Conservation (phyloP, 2,329 filamentous ascomycete species). For the Atkinsonella texensis region DNA sequence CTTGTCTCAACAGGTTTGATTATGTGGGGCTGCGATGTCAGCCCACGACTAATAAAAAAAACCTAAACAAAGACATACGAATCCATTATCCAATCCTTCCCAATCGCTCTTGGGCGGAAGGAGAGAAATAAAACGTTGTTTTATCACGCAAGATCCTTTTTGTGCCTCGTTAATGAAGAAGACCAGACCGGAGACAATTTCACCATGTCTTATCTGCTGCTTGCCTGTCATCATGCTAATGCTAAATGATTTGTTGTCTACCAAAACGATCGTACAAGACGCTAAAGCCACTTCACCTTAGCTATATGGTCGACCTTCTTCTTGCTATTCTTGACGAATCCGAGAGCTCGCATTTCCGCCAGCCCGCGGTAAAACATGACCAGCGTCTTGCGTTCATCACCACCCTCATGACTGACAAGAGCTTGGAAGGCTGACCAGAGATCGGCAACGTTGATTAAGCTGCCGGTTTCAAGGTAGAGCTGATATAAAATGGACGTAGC, state of each 20-base stretch:
- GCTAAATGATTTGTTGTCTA: background rate
- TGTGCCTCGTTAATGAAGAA: background rate
- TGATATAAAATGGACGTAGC: conserved; percentile 65
- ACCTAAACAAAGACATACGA: background rate
- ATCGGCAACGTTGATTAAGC: conserved; percentile 67
- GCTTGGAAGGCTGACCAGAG: conserved; percentile 66
- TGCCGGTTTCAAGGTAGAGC: conserved; percentile 65
- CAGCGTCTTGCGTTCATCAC: conserved; percentile 46
- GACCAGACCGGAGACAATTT: conserved; percentile 1
- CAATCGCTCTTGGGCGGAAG: background rate
- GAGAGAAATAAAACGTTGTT: background rate
- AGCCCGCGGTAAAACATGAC: conserved; percentile 75
- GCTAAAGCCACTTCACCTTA: conserved; percentile 68
- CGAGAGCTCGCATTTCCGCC: conserved; percentile 74
- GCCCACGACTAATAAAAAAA: background rate
- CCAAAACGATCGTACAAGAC: background rate
- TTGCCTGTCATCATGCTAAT: background rate
- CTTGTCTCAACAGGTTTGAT: background rate
- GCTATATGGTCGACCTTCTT: conserved; percentile 89
- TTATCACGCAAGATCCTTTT: background rate
- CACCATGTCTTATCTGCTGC: background rate
- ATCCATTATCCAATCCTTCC: background rate
- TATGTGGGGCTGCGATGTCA: background rate
- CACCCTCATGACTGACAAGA: conserved; percentile 37
- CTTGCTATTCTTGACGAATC: conserved; percentile 77